phyloP scores from a whole-genome alignment of 345 rosid species.

The Melaleuca quinquenervia region DNA sequence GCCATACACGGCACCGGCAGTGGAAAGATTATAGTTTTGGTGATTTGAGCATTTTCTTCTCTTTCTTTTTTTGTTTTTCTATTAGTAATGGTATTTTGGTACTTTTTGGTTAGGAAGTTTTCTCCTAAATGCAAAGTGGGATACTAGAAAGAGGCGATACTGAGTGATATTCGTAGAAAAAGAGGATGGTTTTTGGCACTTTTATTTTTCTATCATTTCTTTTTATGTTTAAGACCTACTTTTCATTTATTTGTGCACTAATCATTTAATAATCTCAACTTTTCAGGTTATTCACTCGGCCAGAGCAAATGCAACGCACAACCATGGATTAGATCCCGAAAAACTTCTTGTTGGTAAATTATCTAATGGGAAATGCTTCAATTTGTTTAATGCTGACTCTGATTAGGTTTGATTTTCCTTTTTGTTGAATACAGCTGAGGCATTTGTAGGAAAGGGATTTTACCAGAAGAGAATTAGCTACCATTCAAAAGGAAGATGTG shows the following conservation, averaged over 20 bases:
- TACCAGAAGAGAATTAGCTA: conserved; percentile 49
- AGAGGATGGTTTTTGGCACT: background rate
- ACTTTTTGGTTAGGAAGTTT: background rate
- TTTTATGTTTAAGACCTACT: background rate
- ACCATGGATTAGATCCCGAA: conserved; percentile 79
- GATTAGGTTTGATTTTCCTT: background rate
- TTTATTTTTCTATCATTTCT: background rate
- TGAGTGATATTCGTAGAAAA: background rate
- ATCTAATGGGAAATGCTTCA: background rate
- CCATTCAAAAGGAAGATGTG: conserved; percentile 57
- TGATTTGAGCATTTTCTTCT: background rate
- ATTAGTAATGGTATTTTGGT: background rate
- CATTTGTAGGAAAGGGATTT: conserved; percentile 82
- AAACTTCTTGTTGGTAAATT: conserved; percentile 77
- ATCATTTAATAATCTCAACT: background rate
- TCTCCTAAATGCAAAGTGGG: background rate
- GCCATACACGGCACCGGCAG: background rate
- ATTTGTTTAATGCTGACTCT: background rate
- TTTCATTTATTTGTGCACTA: background rate
- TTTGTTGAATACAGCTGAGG: conserved; percentile 47
- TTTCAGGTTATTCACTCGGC: conserved; percentile 87
- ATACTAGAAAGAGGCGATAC: background rate
- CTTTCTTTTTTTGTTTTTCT: background rate
- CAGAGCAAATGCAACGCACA: conserved; percentile 84
- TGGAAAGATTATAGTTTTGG: background rate